Conservation (phyloP, 2,329 filamentous ascomycete genomes). For the Colletotrichum sp. region DNA sequence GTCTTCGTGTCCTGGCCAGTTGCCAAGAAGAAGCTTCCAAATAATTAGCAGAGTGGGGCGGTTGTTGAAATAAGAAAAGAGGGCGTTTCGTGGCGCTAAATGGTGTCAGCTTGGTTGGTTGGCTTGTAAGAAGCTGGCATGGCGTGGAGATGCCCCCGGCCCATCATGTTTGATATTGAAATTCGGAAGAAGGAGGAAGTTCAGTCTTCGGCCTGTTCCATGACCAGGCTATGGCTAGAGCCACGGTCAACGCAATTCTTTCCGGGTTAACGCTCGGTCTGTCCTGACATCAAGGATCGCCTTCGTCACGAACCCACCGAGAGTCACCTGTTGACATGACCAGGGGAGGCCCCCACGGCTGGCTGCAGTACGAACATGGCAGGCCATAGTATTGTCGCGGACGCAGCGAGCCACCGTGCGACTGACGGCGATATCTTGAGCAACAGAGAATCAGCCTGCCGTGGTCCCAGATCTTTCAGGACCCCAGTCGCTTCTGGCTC, state of each 20-base stretch:
- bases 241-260: background rate
- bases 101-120: background rate
- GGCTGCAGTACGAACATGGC: background rate
- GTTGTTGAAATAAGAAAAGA: slow-evolving; percentile 19
- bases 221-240: background rate
- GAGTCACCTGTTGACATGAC: background rate
- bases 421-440: slow-evolving; percentile 20
- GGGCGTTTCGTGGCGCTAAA: slow-evolving; percentile 15
- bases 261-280: background rate
- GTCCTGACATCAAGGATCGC: background rate
- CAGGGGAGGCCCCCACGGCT: background rate
- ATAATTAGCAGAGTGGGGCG: slow-evolving; percentile 1
- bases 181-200: background rate
- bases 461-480: slow-evolving; percentile 20
- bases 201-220: background rate
- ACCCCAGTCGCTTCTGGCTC: background rate
- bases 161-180: background rate
- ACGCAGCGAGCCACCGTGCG: slow-evolving; percentile 6
- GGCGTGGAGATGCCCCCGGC: background rate
- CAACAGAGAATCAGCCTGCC: slow-evolving; percentile 1
- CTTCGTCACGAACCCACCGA: background rate
- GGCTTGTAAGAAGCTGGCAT: background rate
- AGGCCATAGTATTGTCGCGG: background rate
- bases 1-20: background rate
- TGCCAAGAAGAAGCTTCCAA: slow-evolving; percentile 12